Conservation (phyloP, 257 asterid species). For the Solanum acaule region DNA sequence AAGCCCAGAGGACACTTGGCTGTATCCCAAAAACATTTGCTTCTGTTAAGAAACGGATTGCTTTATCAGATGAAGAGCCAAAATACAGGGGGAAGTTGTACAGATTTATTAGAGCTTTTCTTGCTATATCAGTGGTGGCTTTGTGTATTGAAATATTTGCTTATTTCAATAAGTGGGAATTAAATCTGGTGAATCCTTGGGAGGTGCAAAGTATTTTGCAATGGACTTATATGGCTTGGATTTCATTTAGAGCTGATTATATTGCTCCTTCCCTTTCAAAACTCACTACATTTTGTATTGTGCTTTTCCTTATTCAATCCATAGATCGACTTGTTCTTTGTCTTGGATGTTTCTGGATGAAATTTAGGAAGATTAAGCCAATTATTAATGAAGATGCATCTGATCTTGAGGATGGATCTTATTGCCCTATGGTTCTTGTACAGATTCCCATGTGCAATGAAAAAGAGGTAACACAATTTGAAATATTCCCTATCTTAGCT, state of each 20-base stretch:
- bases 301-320: conserved; percentile 72
- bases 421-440: conserved; percentile 80
- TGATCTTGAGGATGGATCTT: conserved; percentile 54
- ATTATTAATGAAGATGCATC: conserved; percentile 20
- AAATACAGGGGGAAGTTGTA: conserved; percentile 59
- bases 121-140: conserved; percentile 54
- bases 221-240: conserved; percentile 67
- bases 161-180: conserved; percentile 60
- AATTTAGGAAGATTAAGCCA: conserved; percentile 53
- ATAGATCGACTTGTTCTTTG: conserved; percentile 61
- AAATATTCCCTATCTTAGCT: background rate
- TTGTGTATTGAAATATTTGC: conserved; percentile 56
- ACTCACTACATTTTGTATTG: conserved; percentile 62
- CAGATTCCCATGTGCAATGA: conserved; percentile 98
- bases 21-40: conserved; percentile 42
- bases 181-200: conserved; percentile 55
- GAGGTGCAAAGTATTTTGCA: conserved; percentile 62
- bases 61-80: conserved; percentile 68
- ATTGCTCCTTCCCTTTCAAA: conserved; percentile 47
- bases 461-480: conserved; percentile 49
- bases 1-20: conserved; percentile 51
- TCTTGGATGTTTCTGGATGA: conserved; percentile 78
- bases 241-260: conserved; percentile 57
- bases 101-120: conserved; percentile 58
- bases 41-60: conserved; percentile 59